Percentiles rank a stretch among this genome's conserved stretches.
Evolutionary conservation across 257 asterid genomes (phyloP).

Genomic region (Ajuga chamaepitys): DNA sequence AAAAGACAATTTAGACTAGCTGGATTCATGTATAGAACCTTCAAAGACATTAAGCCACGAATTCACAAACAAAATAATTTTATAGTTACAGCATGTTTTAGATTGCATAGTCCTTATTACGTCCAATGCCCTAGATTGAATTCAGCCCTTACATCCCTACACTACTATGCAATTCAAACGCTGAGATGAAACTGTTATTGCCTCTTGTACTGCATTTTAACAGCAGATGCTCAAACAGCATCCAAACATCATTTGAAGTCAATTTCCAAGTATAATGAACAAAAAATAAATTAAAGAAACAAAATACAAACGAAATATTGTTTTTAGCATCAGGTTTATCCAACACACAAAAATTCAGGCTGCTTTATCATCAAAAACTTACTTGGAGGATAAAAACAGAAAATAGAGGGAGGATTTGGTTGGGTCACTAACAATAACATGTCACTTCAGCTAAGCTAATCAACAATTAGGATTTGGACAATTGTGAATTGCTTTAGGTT

Average conservation of each 20-base stretch:
- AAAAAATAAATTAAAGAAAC: too few species aligned
- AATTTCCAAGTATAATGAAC: not conserved
- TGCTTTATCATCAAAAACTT: too few species aligned
- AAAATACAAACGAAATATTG: too few species aligned
- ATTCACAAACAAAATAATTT: not conserved
- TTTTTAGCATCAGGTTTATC: too few species aligned
- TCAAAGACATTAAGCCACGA: not conserved
- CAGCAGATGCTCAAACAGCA: not conserved
- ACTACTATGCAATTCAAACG: not conserved
- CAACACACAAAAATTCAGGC: too few species aligned
- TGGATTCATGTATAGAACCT: not conserved
- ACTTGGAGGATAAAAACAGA: too few species aligned
- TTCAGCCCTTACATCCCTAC: not conserved
- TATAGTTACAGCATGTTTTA: not conserved
- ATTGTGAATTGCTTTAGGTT: too few species aligned
- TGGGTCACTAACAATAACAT: too few species aligned
- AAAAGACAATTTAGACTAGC: not conserved
- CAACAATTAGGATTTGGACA: too few species aligned
- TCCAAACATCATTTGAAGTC: not conserved
- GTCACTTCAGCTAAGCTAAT: too few species aligned
- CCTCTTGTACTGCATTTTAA: not conserved
- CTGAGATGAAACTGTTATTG: not conserved
- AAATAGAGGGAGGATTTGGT: too few species aligned
- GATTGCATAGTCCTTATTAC: not conserved
- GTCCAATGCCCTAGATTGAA: not conserved